Conservation (phyloP, 768 basidiomycete genomes). For the Rhizopogon sp. region DNA sequence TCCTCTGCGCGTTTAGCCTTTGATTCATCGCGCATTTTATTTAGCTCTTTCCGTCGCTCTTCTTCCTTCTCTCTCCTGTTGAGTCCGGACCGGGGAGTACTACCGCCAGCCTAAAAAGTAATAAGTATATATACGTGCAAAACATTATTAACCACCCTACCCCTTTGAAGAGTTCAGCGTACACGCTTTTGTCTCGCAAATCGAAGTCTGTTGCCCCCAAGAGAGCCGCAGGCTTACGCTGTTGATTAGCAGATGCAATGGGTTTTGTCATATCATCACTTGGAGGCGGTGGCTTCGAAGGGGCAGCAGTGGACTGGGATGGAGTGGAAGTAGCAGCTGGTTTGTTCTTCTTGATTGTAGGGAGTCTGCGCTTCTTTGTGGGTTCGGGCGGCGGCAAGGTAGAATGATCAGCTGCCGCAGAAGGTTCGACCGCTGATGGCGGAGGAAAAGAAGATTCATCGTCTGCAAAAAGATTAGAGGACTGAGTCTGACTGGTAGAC, state of each 20-base stretch:
- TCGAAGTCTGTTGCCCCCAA: slow-evolving; percentile 56
- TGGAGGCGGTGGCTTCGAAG: slow-evolving; percentile 16
- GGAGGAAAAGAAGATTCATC: slow-evolving; percentile 15
- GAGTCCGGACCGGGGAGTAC: slow-evolving; percentile 39
- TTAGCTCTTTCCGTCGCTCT: slow-evolving; percentile 61
- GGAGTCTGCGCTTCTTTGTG: slow-evolving; percentile 57
- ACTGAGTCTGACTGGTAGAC: slow-evolving; percentile 27
- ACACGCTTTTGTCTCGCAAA: slow-evolving; percentile 56
- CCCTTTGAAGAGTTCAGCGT: slow-evolving; percentile 56
- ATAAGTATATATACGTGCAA: background rate
- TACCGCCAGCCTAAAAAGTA: slow-evolving; percentile 34
- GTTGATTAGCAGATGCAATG: slow-evolving; percentile 20
- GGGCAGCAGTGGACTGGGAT: slow-evolving; percentile 14
- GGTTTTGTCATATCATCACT: slow-evolving; percentile 23
- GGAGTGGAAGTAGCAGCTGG: slow-evolving; percentile 20
- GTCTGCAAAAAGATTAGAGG: slow-evolving; percentile 24
- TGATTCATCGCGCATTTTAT: slow-evolving; percentile 67
- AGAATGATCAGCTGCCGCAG: slow-evolving; percentile 16
- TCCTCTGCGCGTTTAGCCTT: slow-evolving; percentile 51
- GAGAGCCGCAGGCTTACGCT: slow-evolving; percentile 36
- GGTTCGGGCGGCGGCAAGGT: slow-evolving; percentile 22
- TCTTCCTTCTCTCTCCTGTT: slow-evolving; percentile 48
- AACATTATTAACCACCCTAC: slow-evolving; percentile 27
- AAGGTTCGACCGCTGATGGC: background rate
- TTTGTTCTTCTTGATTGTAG: slow-evolving; percentile 67